Percentiles rank a stretch among this genome's conserved stretches.
Evolutionary conservation across 1,284 basidiomycete species (phyloP).

Genomic region (Ustilago loliicola): DNA sequence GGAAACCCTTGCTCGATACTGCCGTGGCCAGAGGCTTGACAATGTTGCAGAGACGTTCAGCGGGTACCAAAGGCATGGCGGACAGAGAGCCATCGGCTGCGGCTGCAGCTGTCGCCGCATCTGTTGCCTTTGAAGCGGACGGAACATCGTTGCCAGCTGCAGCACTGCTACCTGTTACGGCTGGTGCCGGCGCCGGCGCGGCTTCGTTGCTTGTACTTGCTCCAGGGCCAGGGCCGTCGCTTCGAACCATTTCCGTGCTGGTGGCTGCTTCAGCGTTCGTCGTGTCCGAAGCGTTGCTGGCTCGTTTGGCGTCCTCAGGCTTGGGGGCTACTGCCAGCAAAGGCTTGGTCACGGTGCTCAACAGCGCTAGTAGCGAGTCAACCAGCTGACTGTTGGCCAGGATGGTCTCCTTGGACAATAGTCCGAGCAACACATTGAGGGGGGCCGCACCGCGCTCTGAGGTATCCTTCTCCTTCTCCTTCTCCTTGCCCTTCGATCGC

Average conservation of each 20-base stretch:
- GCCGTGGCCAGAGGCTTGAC: constrained; percentile 66
- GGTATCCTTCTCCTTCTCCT: constrained; percentile 45
- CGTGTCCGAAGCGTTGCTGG: neutral
- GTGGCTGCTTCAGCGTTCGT: constrained; percentile 27
- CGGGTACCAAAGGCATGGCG: constrained; percentile 44
- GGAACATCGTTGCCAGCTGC: neutral
- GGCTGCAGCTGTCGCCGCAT: constrained; percentile 6
- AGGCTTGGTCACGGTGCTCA: constrained; percentile 66
- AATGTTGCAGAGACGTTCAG: constrained; percentile 60
- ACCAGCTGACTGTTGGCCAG: constrained; percentile 64
- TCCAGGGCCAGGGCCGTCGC: constrained; percentile 19
- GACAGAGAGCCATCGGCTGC: constrained; percentile 20
- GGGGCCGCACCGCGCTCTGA: constrained; percentile 50
- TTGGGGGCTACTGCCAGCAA: constrained; percentile 39
- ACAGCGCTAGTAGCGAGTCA: constrained; percentile 64
- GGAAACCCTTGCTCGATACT: constrained; percentile 67
- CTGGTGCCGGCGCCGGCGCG: constrained; percentile 6
- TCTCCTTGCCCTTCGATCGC: constrained; percentile 61
- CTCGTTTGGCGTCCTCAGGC: constrained; percentile 21
- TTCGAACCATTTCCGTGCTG: constrained; percentile 38
- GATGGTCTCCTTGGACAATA: constrained; percentile 65
- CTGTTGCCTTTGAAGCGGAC: neutral
- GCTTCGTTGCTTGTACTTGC: constrained; percentile 11
- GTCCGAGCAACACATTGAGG: constrained; percentile 60
- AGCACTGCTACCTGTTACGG: constrained; percentile 7